Conservation (phyloP, 2,329 filamentous ascomycete species). For the Boeremia lycopersici region DNA sequence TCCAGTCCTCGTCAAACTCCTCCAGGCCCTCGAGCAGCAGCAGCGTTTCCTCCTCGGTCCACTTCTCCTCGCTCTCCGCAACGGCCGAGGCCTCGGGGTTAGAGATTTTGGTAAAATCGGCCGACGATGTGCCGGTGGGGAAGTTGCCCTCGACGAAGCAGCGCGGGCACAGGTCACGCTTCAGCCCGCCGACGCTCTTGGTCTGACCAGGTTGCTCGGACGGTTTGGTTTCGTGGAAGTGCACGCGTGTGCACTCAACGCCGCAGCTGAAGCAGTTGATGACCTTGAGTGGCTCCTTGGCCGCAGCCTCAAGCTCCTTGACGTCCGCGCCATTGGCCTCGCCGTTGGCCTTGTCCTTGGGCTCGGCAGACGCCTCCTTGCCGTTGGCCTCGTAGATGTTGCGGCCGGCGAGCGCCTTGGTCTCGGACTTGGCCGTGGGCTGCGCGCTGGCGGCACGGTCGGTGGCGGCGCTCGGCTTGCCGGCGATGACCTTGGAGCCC, state of each 20-base stretch:
- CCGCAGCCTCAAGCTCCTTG: conserved; percentile 65
- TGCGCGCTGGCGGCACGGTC: conserved; percentile 72
- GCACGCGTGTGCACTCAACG: conserved; percentile 79
- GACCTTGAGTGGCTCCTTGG: conserved; percentile 68
- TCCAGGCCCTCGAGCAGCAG: conserved; percentile 89
- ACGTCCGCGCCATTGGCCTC: conserved; percentile 76
- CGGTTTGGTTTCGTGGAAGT: conserved; percentile 73
- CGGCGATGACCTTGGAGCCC: conserved; percentile 66
- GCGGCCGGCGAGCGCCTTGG: conserved; percentile 90
- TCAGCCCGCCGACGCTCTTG: conserved; percentile 65
- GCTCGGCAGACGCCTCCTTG: conserved; percentile 75
- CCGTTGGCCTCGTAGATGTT: conserved; percentile 95
- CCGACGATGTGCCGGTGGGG: conserved; percentile 76
- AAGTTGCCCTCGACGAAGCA: conserved; percentile 87
- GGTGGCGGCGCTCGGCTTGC: conserved; percentile 69
- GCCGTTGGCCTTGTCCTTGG: conserved; percentile 66
- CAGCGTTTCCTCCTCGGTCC: conserved; percentile 90
- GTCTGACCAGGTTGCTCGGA: conserved; percentile 53
- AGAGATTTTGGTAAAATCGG: conserved; percentile 87
- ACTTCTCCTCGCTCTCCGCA: conserved; percentile 83
- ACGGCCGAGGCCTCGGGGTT: conserved; percentile 81
- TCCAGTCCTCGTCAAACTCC: conserved; percentile 95
- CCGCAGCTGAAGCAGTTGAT: conserved; percentile 90
- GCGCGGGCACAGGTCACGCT: conserved; percentile 88
- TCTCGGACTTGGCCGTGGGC: conserved; percentile 73